Evolutionary conservation across 768 basidiomycete species (phyloP).

Genomic region (Candolleomyces eurysporus): DNA sequence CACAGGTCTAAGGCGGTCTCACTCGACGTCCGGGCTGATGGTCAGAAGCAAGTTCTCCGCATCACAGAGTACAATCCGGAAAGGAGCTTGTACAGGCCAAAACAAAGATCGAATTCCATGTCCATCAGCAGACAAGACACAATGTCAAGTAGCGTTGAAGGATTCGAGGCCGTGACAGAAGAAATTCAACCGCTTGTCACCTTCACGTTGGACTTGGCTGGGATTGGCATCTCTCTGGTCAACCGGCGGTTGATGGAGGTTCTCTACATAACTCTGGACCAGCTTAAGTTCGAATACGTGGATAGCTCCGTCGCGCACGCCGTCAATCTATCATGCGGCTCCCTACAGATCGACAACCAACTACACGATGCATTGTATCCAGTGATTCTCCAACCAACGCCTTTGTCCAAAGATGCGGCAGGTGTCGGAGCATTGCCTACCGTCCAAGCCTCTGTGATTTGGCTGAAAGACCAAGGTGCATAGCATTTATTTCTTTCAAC

Average conservation of each 20-base stretch:
- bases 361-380: constrained; percentile 95
- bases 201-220: constrained; percentile 76
- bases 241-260: constrained; percentile 88
- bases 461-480: constrained; percentile 91
- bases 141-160: constrained; percentile 60
- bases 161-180: constrained; percentile 83
- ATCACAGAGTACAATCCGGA: constrained; percentile 88
- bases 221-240: constrained; percentile 89
- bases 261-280: constrained; percentile 77
- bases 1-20: constrained; percentile 70
- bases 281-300: constrained; percentile 81
- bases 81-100: constrained; percentile 84
- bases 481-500: background rate
- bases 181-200: constrained; percentile 66
- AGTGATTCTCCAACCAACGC: constrained; percentile 92
- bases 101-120: constrained; percentile 43
- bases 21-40: constrained; percentile 90
- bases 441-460: constrained; percentile 81
- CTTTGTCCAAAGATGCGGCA: constrained; percentile 71
- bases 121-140: constrained; percentile 66
- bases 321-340: constrained; percentile 78
- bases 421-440: constrained; percentile 84
- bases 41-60: constrained; percentile 76
- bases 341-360: constrained; percentile 94
- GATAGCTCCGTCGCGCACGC: constrained; percentile 78